Conservation (phyloP, 768 basidiomycete species). For the Trametes punicea region DNA sequence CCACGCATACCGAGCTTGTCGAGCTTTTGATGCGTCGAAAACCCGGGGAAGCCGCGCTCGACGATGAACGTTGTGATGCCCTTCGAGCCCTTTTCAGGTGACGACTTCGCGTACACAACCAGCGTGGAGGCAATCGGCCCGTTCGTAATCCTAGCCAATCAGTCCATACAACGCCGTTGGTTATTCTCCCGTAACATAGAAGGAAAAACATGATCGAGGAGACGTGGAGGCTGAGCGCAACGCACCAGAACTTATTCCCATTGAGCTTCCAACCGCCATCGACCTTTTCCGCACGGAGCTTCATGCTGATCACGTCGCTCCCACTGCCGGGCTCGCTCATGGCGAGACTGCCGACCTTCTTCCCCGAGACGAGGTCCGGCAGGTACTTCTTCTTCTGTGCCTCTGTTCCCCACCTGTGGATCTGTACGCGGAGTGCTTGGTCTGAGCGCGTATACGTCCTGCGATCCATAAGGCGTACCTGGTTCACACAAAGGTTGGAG, state of each 20-base stretch:
- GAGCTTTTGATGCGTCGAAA: conserved; percentile 85
- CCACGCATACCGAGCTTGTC: conserved; percentile 98
- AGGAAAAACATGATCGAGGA: neutral
- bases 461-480: conserved; percentile 20
- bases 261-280: conserved; percentile 76
- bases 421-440: conserved; percentile 37
- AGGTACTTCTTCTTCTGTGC: conserved; percentile 85
- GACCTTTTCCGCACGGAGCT: conserved; percentile 73
- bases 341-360: conserved; percentile 84
- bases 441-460: neutral
- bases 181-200: neutral
- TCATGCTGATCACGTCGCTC: conserved; percentile 96
- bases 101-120: conserved; percentile 90
- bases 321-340: conserved; percentile 94
- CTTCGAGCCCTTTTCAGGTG: conserved; percentile 71
- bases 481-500: conserved; percentile 76
- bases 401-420: conserved; percentile 79
- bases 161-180: neutral
- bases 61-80: conserved; percentile 93
- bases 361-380: conserved; percentile 73
- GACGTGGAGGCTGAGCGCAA: neutral
- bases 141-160: conserved; percentile 78
- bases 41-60: conserved; percentile 78
- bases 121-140: conserved; percentile 88
- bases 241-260: conserved; percentile 90